These are phyloP conservation scores for Typha latifolia DNA, from an alignment of 176 grass and related monocot genomes.

Conservation along the genomic window DNA sequence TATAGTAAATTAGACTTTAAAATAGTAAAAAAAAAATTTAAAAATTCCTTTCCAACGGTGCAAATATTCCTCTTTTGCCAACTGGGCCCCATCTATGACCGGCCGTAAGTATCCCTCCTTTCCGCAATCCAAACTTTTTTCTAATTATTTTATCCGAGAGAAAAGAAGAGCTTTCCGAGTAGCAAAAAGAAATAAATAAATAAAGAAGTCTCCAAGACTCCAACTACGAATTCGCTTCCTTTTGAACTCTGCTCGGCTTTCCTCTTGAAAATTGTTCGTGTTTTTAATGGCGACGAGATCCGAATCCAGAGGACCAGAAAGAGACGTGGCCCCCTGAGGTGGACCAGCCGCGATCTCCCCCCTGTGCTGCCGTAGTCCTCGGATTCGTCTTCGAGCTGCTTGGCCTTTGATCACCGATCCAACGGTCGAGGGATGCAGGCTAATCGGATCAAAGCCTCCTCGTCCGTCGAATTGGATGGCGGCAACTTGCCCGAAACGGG, in stretches of 20 bases:
- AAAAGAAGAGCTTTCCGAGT: too few relatives aligned
- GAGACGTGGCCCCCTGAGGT: neutral
- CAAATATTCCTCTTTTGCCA: too few relatives aligned
- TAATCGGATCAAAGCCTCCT: neutral
- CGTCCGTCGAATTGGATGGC: conserved; percentile 3
- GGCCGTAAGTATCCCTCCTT: too few relatives aligned
- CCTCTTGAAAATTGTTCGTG: neutral
- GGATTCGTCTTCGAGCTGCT: neutral
- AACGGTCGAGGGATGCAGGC: neutral
- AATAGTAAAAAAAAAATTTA: too few relatives aligned
- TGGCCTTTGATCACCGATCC: neutral
- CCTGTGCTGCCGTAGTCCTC: neutral
- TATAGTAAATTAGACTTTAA: too few relatives aligned
- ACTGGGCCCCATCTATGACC: too few relatives aligned
- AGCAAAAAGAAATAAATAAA: too few relatives aligned
- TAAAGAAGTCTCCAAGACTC: too few relatives aligned
- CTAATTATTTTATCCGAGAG: too few relatives aligned
- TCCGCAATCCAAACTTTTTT: too few relatives aligned
- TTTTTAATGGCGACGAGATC: neutral
- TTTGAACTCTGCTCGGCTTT: neutral
- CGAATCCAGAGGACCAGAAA: neutral
- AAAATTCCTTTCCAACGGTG: too few relatives aligned
- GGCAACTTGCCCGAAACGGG: conserved; percentile 1
- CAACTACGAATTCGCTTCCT: neutral
- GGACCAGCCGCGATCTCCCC: neutral